Conservation (phyloP, 805 yeast genomes). For the Candida dajiaensis region DNA sequence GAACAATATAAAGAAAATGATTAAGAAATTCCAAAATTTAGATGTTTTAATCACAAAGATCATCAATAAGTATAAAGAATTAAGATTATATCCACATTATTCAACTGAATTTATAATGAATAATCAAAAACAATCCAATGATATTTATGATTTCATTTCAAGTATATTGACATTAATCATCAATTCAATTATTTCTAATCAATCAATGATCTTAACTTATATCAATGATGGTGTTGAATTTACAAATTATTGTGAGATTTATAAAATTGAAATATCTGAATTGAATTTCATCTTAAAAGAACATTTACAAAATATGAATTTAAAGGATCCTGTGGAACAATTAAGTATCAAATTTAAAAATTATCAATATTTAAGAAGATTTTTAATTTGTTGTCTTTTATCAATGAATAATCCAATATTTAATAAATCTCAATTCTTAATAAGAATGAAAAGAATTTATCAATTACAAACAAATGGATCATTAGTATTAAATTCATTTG, state of each 20-base stretch:
- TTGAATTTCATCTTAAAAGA: constrained; percentile 19
- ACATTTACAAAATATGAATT: background rate
- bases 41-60: constrained; percentile 25
- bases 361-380: constrained; percentile 34
- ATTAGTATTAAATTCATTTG: background rate
- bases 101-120: constrained; percentile 3
- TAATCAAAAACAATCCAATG: background rate
- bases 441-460: constrained; percentile 7
- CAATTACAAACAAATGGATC: background rate
- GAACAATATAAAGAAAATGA: constrained; percentile 13
- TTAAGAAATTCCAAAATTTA: constrained; percentile 19
- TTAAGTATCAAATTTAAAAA: constrained; percentile 25
- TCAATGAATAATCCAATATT: constrained; percentile 23
- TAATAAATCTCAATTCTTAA: constrained; percentile 17
- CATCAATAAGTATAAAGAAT: constrained; percentile 26
- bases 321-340: constrained; percentile 4
- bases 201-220: constrained; percentile 23
- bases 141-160: constrained; percentile 16
- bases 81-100: constrained; percentile 19
- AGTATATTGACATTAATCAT: constrained; percentile 29
- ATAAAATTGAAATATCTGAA: constrained; percentile 30
- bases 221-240: constrained; percentile 29
- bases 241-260: constrained; percentile 38
- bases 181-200: constrained; percentile 25
- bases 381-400: constrained; percentile 36